A percentile compares a stretch with the other conserved stretches of the same genome.
Conservation (phyloP, 2,329 filamentous ascomycete genomes). For the Diaporthe sp. region DNA sequence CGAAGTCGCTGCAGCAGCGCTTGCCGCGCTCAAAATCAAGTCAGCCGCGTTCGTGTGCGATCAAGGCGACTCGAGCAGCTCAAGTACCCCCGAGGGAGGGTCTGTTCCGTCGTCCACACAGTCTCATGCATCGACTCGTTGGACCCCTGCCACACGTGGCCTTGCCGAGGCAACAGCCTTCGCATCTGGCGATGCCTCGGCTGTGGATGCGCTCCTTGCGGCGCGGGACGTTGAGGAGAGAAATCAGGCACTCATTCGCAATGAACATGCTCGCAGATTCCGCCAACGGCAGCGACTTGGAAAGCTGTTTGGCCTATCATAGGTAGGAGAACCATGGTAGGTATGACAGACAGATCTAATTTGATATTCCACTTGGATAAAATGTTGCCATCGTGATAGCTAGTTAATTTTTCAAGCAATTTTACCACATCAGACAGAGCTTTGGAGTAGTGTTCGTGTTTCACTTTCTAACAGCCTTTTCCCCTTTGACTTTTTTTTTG, state of each 20-base stretch:
- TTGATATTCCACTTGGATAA: not conserved
- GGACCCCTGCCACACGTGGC: not conserved
- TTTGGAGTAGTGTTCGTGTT: not conserved
- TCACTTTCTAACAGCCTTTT: not conserved
- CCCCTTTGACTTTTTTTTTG: not conserved
- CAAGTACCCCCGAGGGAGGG: no score
- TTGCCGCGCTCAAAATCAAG: not conserved
- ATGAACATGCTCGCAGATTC: not conserved
- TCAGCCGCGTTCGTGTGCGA: not conserved
- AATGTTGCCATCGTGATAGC: not conserved
- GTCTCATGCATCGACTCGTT: not conserved
- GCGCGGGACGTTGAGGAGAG: not conserved
- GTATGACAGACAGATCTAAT: not conserved
- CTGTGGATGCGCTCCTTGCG: not conserved
- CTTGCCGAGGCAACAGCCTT: not conserved
- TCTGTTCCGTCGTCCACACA: not conserved
- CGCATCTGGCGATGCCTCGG: not conserved
- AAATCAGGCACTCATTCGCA: not conserved
- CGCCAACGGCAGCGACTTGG: not conserved
- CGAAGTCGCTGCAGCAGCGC: not conserved
- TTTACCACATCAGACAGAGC: not conserved
- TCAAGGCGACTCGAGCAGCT: not conserved
- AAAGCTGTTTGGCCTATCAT: not conserved
- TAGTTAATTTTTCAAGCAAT: not conserved
- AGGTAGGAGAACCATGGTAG: not conserved